Evolutionary conservation across 1,139 yeast genomes (phyloP).

Genomic region (Pichia sp.): DNA sequence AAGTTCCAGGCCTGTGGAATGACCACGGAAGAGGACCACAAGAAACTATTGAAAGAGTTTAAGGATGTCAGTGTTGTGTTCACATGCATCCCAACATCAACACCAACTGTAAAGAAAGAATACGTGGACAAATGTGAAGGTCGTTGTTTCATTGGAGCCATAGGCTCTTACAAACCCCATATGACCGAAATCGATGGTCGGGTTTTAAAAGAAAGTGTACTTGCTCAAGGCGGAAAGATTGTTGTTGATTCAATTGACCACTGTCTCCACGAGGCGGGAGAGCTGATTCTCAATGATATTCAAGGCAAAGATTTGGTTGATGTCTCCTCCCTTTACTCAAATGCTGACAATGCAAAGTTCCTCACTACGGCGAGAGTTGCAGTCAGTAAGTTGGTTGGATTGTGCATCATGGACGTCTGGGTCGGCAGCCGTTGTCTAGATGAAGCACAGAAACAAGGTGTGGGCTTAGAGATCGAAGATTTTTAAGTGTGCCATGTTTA

Average conservation of each 20-base stretch:
- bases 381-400: constrained; percentile 53
- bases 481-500: constrained; percentile 25
- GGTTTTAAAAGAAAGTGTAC: constrained; percentile 33
- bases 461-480: constrained; percentile 32
- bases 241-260: constrained; percentile 61
- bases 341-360: constrained; percentile 11
- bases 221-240: constrained; percentile 37
- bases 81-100: constrained; percentile 58
- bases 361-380: constrained; percentile 33
- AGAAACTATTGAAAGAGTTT: constrained; percentile 26
- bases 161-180: constrained; percentile 67
- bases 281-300: constrained; percentile 46
- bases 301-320: constrained; percentile 40
- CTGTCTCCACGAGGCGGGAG: constrained; percentile 61
- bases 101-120: constrained; percentile 40
- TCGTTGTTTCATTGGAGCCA: constrained; percentile 50
- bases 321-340: constrained; percentile 38
- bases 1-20: constrained; percentile 26
- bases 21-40: constrained; percentile 18
- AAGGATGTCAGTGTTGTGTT: constrained; percentile 43
- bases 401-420: constrained; percentile 58
- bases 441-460: constrained; percentile 23
- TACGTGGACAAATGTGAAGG: constrained; percentile 36
- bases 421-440: constrained; percentile 37
- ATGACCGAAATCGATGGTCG: constrained; percentile 60